Evolutionary conservation across 106 monocot genomes (phyloP), one percentile per base, ranked within the genome.

Genomic region (Vanilla planifolia): DNA sequence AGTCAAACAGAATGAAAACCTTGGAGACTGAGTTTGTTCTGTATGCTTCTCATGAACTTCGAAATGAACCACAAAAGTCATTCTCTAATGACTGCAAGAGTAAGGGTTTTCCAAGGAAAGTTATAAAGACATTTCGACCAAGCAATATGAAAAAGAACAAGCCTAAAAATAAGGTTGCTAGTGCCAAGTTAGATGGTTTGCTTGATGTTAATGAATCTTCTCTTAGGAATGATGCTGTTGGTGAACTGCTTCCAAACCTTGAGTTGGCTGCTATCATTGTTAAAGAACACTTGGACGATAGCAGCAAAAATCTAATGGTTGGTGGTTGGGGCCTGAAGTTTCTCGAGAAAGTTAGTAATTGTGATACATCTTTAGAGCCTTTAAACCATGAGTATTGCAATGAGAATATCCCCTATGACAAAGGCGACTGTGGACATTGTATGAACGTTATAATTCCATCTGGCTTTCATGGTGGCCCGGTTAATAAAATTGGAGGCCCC

Each of bases 301-400:
- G 21, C 4, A 52, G 55, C 20, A 79, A 77, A 42, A 63, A 57
- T 27, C 42, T 52, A 22, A 61, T 48, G 15, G 26, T 14, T 62
- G 91, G 91, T 55, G 96, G 96, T 13, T 91, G 96, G 96, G 96
- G 91, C 20, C 79, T 89, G 27, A 93, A 89, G 48, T 93, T 93
- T 85, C 85, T 93, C 47, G 45, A 71, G 57, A 77, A 70, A 52
- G 39, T 46, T 48, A 55, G 25, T 30, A 19, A 55, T 21, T 24
- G 10, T 2, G 13, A 59, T 71, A 7, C 55, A 48, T 47, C 62
- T 56, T 17, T 5, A 50, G 69, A 62, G 19, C 11, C 67, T 13
- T 35, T 24, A n/a, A 51, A 29, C 59, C 22, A 30, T 47, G 20
- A 41, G 8, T 27, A 1, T 22, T 44, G 24, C 27, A 53, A 16